A percentile compares a stretch with the other conserved stretches of the same genome.
phyloP scores from a whole-genome alignment of 2,329 filamentous ascomycete species.

The Neonectria ditissima region DNA sequence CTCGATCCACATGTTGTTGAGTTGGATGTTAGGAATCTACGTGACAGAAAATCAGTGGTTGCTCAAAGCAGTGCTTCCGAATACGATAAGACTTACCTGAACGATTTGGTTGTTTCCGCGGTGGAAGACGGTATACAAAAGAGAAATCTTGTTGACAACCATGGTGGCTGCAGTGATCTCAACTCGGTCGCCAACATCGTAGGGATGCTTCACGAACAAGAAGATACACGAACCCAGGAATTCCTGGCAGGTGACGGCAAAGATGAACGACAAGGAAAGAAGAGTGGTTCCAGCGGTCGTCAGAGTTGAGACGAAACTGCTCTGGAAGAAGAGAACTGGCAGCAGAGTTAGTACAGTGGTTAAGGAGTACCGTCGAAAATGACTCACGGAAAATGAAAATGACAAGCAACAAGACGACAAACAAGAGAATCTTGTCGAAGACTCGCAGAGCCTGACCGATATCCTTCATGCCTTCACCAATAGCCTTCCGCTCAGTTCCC shows the following conservation, averaged over 20 bases:
- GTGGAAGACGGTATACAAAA: constrained; percentile 93
- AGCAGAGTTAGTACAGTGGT: constrained; percentile 25
- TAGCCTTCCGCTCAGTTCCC: constrained; percentile 86
- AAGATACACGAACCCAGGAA: constrained; percentile 99
- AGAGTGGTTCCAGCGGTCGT: constrained; percentile 92
- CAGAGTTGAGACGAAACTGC: constrained; percentile 84
- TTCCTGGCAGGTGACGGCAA: constrained; percentile 91
- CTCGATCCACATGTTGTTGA: constrained; percentile 95
- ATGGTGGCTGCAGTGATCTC: constrained; percentile 79
- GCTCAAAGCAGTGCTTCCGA: neutral
- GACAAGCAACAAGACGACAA: constrained; percentile 82
- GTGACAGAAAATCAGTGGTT: neutral
- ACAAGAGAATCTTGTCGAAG: constrained; percentile 86
- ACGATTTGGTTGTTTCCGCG: constrained; percentile 83
- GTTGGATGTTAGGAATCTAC: constrained; percentile 87
- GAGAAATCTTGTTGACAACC: constrained; percentile 91
- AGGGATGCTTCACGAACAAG: constrained; percentile 98
- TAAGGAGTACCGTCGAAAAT: neutral
- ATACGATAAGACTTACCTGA: constrained; percentile 53
- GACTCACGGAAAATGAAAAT: constrained; percentile 83
- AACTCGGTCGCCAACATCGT: constrained; percentile 93
- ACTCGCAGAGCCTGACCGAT: constrained; percentile 94
- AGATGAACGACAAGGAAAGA: constrained; percentile 96
- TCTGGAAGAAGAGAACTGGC: constrained; percentile 86
- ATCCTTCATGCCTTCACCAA: constrained; percentile 95